Conservation (phyloP, 2,329 filamentous ascomycete species). For the Penicillium sp. region DNA sequence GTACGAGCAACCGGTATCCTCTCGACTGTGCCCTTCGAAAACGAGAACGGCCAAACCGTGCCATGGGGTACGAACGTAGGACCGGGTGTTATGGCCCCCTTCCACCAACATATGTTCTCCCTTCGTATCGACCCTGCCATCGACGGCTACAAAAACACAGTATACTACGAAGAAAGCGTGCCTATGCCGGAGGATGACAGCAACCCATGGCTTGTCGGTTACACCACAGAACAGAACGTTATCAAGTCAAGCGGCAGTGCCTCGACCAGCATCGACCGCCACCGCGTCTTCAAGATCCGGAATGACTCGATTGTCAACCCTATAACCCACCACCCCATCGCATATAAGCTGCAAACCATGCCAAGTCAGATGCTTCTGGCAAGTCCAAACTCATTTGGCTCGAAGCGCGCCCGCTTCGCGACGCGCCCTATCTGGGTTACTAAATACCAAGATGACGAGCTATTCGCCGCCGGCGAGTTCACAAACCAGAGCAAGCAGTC, state of each 20-base stretch:
- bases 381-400: conserved; percentile 37
- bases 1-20: conserved; percentile 62
- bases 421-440: conserved; percentile 50
- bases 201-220: conserved; percentile 56
- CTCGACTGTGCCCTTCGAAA: conserved; percentile 58
- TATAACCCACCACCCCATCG: conserved; percentile 40
- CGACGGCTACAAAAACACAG: conserved; percentile 48
- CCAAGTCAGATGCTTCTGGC: conserved; percentile 46
- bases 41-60: conserved; percentile 51
- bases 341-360: conserved; percentile 44
- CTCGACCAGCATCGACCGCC: conserved; percentile 45
- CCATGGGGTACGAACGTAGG: conserved; percentile 63
- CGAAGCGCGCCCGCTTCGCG: conserved; percentile 43
- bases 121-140: conserved; percentile 55
- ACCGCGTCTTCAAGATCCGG: conserved; percentile 47
- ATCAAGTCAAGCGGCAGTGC: conserved; percentile 44
- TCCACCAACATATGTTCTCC: conserved; percentile 71
- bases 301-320: conserved; percentile 42
- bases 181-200: conserved; percentile 44
- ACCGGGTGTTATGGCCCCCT: conserved; percentile 58
- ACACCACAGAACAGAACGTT: conserved; percentile 46
- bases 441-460: conserved; percentile 45
- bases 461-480: conserved; percentile 46
- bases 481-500: conserved; percentile 48
- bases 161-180: conserved; percentile 50